Base-by-base conservation (phyloP, 352 stramenopile species). In the Saprolegnia diclina region DNA sequence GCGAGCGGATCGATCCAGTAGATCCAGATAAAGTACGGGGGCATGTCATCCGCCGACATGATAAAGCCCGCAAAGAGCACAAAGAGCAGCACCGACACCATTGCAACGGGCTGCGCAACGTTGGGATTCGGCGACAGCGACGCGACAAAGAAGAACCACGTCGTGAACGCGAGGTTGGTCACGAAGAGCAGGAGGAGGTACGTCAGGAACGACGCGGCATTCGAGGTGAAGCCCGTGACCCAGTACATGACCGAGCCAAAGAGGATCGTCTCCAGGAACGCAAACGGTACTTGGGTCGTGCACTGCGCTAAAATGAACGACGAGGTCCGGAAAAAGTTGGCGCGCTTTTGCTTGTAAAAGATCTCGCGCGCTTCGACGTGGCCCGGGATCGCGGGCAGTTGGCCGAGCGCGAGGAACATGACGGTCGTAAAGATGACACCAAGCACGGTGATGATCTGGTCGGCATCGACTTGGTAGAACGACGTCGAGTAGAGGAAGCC, bases 371-470 rank as follows among this genome's bases (percentile, higher is more conserved):
- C 63, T 32, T 82, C 71, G 64, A 88, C 82, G 52, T 88, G 73
- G 24, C 73, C 73, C 18, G 81, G 78, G 26, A 92, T 65, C 38
- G 77, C 72, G 14, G 78, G 37, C 68, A 89, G 79, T 16, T 73
- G 71, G 42, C 77, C 76, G 40, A 90, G 48, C 32, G 72, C 74
- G 13, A 80, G 71, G 54, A 82, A 88, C 44, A 91, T 75, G 40
- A 87, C 66, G 35, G 66, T 71, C 14, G 84, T 77, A 72, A 94
- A 95, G 16, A 95, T 74, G 61, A 93, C 80, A 22, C 85, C 84
- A 67, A 91, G 78, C 5, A 90, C 72, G 13, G 14, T 16, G 6
- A 62, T 56, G 14, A 79, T 65, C 14, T 85, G 74, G n/a, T 72
- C 65, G 42, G 74, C 67, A 50, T 77, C 48, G 44, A 77, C 74